Percentiles rank a stretch among this genome's conserved stretches.
These are phyloP conservation scores for Neurospora sp. DNA, from an alignment of 2,329 filamentous ascomycete genomes.

Conservation along the genomic window DNA sequence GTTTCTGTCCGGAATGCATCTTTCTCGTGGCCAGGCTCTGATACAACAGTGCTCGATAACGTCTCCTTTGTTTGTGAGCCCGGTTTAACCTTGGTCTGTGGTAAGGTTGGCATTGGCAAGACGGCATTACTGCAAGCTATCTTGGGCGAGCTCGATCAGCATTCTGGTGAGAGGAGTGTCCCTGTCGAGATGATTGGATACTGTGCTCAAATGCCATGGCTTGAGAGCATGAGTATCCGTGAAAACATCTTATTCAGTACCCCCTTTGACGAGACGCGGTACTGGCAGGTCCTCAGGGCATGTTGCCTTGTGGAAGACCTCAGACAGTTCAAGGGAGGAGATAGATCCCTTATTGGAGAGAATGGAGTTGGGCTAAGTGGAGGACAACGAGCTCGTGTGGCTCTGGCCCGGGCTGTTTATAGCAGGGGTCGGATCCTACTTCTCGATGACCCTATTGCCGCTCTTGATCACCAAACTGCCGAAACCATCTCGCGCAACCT, in stretches of 20 bases:
- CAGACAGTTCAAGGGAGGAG: constrained; percentile 43
- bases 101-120: constrained; percentile 52
- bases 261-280: constrained; percentile 44
- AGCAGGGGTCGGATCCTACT: constrained; percentile 46
- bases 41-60: constrained; percentile 38
- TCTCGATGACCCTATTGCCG: constrained; percentile 53
- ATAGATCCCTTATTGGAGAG: constrained; percentile 50
- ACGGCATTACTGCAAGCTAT: constrained; percentile 49
- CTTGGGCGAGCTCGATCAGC: constrained; percentile 57
- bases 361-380: constrained; percentile 49
- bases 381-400: constrained; percentile 53
- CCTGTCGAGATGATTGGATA: constrained; percentile 43
- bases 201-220: constrained; percentile 52
- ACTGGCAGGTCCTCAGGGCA: constrained; percentile 49
- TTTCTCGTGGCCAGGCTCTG: constrained; percentile 69
- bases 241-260: constrained; percentile 54
- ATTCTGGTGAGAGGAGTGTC: constrained; percentile 36
- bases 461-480: constrained; percentile 52
- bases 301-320: constrained; percentile 49
- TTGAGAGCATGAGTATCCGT: constrained; percentile 55
- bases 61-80: constrained; percentile 35
- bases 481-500: constrained; percentile 50
- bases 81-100: constrained; percentile 46
- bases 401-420: constrained; percentile 53
- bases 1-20: constrained; percentile 53